Evolutionary conservation across 2,329 filamentous ascomycete species (phyloP).

Genomic region (Fusarium sp.): DNA sequence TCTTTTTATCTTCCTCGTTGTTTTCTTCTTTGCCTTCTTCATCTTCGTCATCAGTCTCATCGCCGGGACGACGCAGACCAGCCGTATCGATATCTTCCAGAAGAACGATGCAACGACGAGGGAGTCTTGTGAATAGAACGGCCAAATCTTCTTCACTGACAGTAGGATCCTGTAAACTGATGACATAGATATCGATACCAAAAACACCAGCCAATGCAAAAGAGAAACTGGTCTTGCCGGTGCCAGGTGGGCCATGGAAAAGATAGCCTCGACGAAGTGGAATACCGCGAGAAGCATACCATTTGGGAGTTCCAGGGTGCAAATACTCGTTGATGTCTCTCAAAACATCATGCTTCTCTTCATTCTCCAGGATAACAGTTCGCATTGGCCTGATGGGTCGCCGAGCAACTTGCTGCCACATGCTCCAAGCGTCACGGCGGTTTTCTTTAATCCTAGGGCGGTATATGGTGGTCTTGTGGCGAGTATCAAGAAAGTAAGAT

Average conservation of each 20-base stretch:
- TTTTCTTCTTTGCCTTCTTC: slow-evolving; percentile 25
- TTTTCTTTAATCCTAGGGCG: slow-evolving; percentile 64
- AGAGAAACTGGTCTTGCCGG: slow-evolving; percentile 79
- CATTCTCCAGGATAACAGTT: slow-evolving; percentile 80
- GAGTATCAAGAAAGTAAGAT: slow-evolving; percentile 66
- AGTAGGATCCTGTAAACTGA: slow-evolving; percentile 69
- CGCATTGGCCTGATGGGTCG: slow-evolving; percentile 79
- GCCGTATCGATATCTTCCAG: slow-evolving; percentile 80
- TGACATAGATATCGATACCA: slow-evolving; percentile 76
- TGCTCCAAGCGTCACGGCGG: slow-evolving; percentile 60
- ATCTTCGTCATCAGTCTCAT: slow-evolving; percentile 50
- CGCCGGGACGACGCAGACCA: slow-evolving; percentile 64
- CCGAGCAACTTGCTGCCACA: slow-evolving; percentile 71
- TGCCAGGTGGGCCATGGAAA: slow-evolving; percentile 82
- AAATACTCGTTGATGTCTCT: slow-evolving; percentile 85
- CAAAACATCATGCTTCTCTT: slow-evolving; percentile 76
- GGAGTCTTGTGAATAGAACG: slow-evolving; percentile 71
- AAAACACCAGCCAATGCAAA: slow-evolving; percentile 77
- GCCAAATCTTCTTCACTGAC: slow-evolving; percentile 75
- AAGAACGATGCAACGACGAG: slow-evolving; percentile 74
- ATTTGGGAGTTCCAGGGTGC: slow-evolving; percentile 76
- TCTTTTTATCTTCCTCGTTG: slow-evolving; percentile 12
- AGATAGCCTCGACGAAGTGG: slow-evolving; percentile 84
- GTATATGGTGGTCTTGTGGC: slow-evolving; percentile 72
- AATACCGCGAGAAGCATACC: slow-evolving; percentile 83